Base-by-base conservation (phyloP, 495 filamentous ascomycete species). In the Penicillium herquei region DNA sequence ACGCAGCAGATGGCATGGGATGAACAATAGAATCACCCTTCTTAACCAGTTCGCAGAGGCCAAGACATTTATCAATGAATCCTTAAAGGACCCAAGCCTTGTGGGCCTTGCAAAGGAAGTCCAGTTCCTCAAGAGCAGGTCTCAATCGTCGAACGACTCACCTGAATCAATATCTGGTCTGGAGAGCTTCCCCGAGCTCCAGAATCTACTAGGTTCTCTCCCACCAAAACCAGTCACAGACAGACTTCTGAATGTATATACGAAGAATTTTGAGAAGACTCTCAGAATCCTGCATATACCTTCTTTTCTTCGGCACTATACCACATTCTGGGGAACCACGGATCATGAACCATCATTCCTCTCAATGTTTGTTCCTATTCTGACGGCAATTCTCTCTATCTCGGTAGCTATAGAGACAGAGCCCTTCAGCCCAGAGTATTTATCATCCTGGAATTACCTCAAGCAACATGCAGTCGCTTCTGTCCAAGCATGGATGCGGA, bases 361-460 rank as follows among this genome's bases (percentile, higher is more conserved):
- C 3, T 44, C 51, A 12, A 37, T 18, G 6, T 61, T 66, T 30
- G 10, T 66, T 7, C 62, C 67, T 12, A 60, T 61, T 16, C 53
- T 69, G 2, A 65, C 63, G 11, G 52, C 63, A 10, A 37, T 60
- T 7, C n/a, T 69, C 46, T 49, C 50, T 7, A 41, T 63, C 2
- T 32, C 61, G 32, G 49, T 70, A 66, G 39, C 61, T 33, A 32
- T 57, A 6, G 51, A 34, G 14, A 11, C 37, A 26, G 53, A 57
- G 64, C 53, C 77, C 66, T 31, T 55, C 51, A 66, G 48, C 70
- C 62, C 70, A 42, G 78, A 48, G 64, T 67, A 59, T 61, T 66
- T 31, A 64, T 70, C 49, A 53, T 74, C 68, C 46, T 55, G 69
- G 72, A 52, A 69, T 16, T 62, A 75, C 56, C 40, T 69, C 39